Conservation (phyloP, 805 yeast species). For the Metschnikowia lunata region DNA sequence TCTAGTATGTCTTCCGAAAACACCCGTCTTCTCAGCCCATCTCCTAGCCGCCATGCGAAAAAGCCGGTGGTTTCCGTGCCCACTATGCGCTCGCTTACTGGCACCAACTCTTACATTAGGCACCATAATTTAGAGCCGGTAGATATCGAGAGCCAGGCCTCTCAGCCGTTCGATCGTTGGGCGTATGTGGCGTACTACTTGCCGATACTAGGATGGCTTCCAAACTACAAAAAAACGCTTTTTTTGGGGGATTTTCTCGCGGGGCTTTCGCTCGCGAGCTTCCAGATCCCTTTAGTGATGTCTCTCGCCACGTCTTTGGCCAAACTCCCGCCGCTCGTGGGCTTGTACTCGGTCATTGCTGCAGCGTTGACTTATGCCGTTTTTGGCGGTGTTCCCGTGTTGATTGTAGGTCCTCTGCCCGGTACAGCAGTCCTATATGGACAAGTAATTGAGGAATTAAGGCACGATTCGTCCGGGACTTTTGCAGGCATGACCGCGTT, state of each 20-base stretch:
- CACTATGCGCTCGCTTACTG: constrained; percentile 23
- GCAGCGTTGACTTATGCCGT: constrained; percentile 77
- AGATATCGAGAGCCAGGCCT: constrained; percentile 8
- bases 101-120: constrained; percentile 15
- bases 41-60: background rate
- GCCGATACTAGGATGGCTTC: constrained; percentile 31
- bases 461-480: constrained; percentile 28
- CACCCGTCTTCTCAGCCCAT: constrained; percentile 5
- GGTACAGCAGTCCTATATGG: constrained; percentile 82
- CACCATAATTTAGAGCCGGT: constrained; percentile 11
- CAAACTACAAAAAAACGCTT: constrained; percentile 17
- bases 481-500: constrained; percentile 35
- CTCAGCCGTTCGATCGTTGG: constrained; percentile 16
- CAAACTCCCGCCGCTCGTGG: constrained; percentile 76
- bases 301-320: constrained; percentile 81
- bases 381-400: constrained; percentile 80
- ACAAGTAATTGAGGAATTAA: constrained; percentile 53
- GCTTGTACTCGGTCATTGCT: constrained; percentile 68
- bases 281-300: constrained; percentile 48
- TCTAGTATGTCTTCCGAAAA: constrained; percentile 4
- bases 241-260: constrained; percentile 30
- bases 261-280: constrained; percentile 30
- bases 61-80: constrained; percentile 29
- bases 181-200: constrained; percentile 31
- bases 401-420: constrained; percentile 91